Percentiles rank a stretch among this genome's conserved stretches.
phyloP scores from a whole-genome alignment of 768 basidiomycete species.

The Lentinula raphanica region DNA sequence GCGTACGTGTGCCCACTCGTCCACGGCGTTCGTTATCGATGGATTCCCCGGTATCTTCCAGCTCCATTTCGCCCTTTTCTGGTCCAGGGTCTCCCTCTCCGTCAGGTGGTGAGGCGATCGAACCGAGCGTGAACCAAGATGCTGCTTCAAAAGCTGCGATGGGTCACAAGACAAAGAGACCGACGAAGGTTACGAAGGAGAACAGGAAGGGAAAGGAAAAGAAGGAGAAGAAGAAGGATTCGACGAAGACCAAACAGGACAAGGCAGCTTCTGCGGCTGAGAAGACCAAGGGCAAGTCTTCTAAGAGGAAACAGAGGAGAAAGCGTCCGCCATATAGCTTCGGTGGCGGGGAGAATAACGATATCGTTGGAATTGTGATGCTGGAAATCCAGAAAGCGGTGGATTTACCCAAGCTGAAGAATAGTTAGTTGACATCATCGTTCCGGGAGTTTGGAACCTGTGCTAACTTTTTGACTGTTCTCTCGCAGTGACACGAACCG shows the following conservation, averaged over 20 bases:
- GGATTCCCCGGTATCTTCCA: neutral
- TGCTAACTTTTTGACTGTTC: neutral
- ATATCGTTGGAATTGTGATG: conserved; percentile 93
- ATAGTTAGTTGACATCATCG: conserved; percentile 53
- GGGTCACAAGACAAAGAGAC: neutral
- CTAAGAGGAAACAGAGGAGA: conserved; percentile 13
- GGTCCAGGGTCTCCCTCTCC: neutral
- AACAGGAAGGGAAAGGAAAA: conserved; percentile 19
- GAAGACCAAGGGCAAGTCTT: neutral
- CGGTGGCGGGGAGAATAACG: conserved; percentile 49
- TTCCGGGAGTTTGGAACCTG: neutral
- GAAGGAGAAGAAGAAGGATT: conserved; percentile 3
- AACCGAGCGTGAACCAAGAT: neutral
- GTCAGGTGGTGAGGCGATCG: neutral
- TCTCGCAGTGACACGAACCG: conserved; percentile 68
- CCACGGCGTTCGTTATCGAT: neutral
- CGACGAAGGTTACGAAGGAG: neutral
- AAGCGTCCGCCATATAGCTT: conserved; percentile 36
- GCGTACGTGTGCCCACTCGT: neutral
- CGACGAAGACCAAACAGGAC: neutral
- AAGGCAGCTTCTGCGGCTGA: neutral
- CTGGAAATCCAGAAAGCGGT: conserved; percentile 81
- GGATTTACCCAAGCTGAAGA: conserved; percentile 81
- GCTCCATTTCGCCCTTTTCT: neutral
- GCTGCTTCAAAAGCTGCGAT: neutral